Conservation (phyloP, 192 early-diverging fungal species). For the Coemansia sp. region DNA sequence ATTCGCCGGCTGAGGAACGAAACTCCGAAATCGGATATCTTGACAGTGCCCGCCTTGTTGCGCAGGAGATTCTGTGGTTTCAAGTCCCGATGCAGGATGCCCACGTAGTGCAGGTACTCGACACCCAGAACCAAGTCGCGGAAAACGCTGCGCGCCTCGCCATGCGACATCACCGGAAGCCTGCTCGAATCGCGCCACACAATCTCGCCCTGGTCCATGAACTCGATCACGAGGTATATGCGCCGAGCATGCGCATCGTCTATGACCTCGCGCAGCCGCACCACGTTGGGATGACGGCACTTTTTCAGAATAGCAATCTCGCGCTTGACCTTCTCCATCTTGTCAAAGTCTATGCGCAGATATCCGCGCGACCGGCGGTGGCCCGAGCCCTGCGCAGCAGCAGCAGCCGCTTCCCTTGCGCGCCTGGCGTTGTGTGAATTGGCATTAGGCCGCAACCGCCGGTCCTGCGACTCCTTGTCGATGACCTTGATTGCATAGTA, state of each 20-base stretch:
- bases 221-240: slow-evolving; percentile 93
- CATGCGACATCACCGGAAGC: slow-evolving; percentile 63
- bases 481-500: slow-evolving; percentile 60
- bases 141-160: slow-evolving; percentile 77
- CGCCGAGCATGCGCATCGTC: slow-evolving; percentile 89
- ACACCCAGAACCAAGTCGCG: slow-evolving; percentile 87
- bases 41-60: slow-evolving; percentile 73
- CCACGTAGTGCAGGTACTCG: slow-evolving; percentile 92
- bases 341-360: slow-evolving; percentile 51
- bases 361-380: slow-evolving; percentile 32
- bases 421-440: slow-evolving; percentile 15
- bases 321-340: slow-evolving; percentile 80
- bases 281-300: slow-evolving; percentile 89
- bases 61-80: slow-evolving; percentile 95
- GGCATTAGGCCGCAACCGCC: slow-evolving; percentile 36
- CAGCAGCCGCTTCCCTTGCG: slow-evolving; percentile 5
- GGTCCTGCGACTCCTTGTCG: slow-evolving; percentile 55
- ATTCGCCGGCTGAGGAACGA: slow-evolving; percentile 70
- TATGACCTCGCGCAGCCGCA: slow-evolving; percentile 88
- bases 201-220: slow-evolving; percentile 90
- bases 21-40: slow-evolving; percentile 99
- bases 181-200: slow-evolving; percentile 73
- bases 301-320: slow-evolving; percentile 98
- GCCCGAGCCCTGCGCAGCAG: slow-evolving; percentile 1
- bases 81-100: slow-evolving; percentile 97